Conservation (phyloP, 2,329 filamentous ascomycete species). For the Neopestalotiopsis clavispora region DNA sequence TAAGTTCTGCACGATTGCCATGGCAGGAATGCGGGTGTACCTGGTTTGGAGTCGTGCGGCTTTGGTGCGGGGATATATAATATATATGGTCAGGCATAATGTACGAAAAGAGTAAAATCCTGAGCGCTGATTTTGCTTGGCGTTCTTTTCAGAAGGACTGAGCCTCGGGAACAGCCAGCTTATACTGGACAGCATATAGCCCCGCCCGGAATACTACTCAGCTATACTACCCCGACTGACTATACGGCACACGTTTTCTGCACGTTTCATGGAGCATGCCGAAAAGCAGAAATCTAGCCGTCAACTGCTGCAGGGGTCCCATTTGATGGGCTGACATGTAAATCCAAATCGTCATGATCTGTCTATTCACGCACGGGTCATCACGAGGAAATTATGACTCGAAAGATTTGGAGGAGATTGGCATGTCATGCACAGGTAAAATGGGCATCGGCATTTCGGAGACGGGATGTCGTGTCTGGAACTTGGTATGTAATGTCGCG, state of each 20-base stretch:
- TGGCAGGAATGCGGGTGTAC: not conserved
- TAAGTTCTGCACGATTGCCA: not conserved
- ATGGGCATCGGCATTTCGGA: not conserved
- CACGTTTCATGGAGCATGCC: not conserved
- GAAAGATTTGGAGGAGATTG: not conserved
- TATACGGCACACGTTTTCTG: slow-evolving; percentile 4
- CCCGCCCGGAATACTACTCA: not conserved
- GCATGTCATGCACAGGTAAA: not conserved
- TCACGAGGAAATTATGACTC: not conserved
- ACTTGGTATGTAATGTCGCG: not conserved
- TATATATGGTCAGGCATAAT: not conserved
- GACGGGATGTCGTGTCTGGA: not conserved
- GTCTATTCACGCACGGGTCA: not conserved
- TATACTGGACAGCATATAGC: not conserved
- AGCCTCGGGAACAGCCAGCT: not conserved
- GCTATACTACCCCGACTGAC: not conserved
- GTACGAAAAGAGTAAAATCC: too few relatives aligned
- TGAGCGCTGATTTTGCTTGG: too few relatives aligned
- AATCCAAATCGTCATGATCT: not conserved
- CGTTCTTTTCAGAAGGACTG: too few relatives aligned
- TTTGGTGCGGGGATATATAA: not conserved
- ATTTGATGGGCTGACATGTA: not conserved
- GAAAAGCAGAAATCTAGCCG: not conserved
- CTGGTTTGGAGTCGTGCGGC: not conserved
- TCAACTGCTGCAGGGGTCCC: not conserved